A percentile compares a stretch with the other conserved stretches of the same genome.
phyloP scores from a whole-genome alignment of 1,284 basidiomycete species.

The Leccinum subfulvum region DNA sequence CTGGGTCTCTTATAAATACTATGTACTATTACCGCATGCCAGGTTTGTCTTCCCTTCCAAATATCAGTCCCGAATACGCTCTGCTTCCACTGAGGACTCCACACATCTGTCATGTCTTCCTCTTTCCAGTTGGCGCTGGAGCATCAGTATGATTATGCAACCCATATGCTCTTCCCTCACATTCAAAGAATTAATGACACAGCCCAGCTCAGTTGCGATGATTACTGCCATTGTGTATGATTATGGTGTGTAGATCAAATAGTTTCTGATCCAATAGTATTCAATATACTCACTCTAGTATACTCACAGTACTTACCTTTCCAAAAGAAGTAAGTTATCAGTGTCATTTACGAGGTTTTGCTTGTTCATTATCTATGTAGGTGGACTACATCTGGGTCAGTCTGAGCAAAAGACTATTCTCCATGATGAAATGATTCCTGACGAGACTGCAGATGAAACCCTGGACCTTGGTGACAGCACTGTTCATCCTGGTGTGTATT shows the following conservation, averaged over 20 bases:
- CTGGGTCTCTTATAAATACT: not conserved
- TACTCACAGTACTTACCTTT: not conserved
- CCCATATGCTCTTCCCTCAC: not conserved
- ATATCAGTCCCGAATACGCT: too few relatives aligned
- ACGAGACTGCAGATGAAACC: not conserved
- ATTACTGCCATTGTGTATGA: not conserved
- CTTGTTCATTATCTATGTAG: not conserved
- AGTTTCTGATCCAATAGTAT: too few relatives aligned
- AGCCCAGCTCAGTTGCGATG: not conserved
- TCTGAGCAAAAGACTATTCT: not conserved
- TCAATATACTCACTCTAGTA: not conserved
- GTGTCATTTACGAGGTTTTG: not conserved
- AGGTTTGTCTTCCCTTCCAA: too few relatives aligned
- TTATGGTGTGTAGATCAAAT: not conserved
- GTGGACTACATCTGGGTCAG: not conserved
- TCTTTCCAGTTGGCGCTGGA: not conserved
- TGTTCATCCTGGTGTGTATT: not conserved
- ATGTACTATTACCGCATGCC: too few relatives aligned
- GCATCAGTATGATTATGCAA: not conserved
- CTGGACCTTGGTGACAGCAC: not conserved
- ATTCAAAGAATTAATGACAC: not conserved
- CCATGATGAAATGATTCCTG: not conserved
- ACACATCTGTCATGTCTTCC: too few relatives aligned
- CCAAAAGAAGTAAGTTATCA: not conserved
- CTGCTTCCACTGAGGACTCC: too few relatives aligned